A percentile compares a stretch with the other conserved stretches of the same genome.
Conservation (phyloP, 345 rosid species). For the Gossypium australe region DNA sequence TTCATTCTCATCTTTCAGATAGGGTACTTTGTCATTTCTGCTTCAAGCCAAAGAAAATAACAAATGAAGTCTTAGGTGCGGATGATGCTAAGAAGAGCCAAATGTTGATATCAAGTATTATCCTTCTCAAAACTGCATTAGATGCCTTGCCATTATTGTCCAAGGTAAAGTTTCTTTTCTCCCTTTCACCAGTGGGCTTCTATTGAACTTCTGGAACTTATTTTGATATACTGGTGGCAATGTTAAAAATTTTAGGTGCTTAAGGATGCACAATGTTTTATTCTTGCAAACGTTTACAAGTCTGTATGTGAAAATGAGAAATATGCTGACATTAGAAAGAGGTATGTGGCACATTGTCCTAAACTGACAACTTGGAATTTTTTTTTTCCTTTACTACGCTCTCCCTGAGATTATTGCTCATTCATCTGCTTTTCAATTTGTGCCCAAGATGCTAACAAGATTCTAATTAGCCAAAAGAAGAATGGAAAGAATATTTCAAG, state of each 20-base stretch:
- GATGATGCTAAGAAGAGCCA: conserved; percentile 82
- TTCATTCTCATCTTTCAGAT: conserved; percentile 46
- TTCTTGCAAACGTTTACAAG: conserved; percentile 69
- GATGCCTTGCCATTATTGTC: conserved; percentile 89
- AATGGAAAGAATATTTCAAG: neutral
- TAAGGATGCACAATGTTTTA: conserved; percentile 80
- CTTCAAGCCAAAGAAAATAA: conserved; percentile 85
- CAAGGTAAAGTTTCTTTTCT: conserved; percentile 41
- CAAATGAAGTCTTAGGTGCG: conserved; percentile 52
- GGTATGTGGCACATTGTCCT: conserved; percentile 31
- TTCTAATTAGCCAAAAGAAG: neutral
- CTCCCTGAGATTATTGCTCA: neutral
- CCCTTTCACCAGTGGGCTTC: conserved; percentile 4
- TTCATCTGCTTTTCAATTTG: neutral
- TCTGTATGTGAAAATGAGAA: conserved; percentile 71
- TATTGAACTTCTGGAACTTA: conserved; percentile 1
- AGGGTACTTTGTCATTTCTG: conserved; percentile 97
- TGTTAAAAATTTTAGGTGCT: conserved; percentile 53
- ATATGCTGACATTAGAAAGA: conserved; percentile 70
- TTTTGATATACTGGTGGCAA: conserved; percentile 2
- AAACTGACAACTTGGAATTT: conserved; percentile 6
- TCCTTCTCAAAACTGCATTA: conserved; percentile 86
- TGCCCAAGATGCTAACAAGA: conserved; percentile 1
- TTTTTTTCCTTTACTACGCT: neutral
- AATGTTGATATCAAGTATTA: conserved; percentile 77